phyloP scores from a whole-genome alignment of 2,329 filamentous ascomycete genomes.

The Venturia nashicola region DNA sequence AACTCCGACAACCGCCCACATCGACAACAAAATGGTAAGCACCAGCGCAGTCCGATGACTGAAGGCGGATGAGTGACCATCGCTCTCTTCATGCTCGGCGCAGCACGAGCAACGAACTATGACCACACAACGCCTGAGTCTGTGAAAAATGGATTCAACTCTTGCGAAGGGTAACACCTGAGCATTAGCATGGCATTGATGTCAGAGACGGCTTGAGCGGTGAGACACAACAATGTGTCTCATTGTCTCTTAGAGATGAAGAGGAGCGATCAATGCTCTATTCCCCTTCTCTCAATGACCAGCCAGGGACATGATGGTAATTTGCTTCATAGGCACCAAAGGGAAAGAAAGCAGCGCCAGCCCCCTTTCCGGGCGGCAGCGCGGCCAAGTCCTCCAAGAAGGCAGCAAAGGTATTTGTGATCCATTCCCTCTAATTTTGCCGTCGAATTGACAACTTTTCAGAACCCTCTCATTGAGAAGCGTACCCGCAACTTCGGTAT shows the following conservation, averaged over 20 bases:
- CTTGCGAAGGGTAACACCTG: neutral
- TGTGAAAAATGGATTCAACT: neutral
- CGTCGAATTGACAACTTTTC: slow-evolving; percentile 11
- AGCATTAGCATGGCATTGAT: slow-evolving; percentile 3
- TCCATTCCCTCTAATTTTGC: neutral
- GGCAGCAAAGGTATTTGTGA: slow-evolving; percentile 73
- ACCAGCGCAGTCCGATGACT: neutral
- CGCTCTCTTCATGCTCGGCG: slow-evolving; percentile 1
- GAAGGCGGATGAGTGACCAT: neutral
- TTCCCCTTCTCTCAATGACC: slow-evolving; percentile 99
- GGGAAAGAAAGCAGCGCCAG: slow-evolving; percentile 96
- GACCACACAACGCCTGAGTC: neutral
- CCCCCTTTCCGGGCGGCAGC: slow-evolving; percentile 93
- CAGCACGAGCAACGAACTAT: neutral
- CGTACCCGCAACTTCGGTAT: slow-evolving; percentile 95
- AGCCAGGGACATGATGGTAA: slow-evolving; percentile 47
- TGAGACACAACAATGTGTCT: slow-evolving; percentile 42
- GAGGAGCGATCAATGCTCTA: slow-evolving; percentile 67
- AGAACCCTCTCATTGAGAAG: slow-evolving; percentile 99
- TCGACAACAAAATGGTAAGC: slow-evolving; percentile 7
- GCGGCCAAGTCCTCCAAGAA: slow-evolving; percentile 69
- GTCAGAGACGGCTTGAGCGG: slow-evolving; percentile 39
- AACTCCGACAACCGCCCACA: neutral
- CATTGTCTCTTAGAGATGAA: slow-evolving; percentile 76
- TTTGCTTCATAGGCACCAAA: slow-evolving; percentile 44